Base-by-base conservation (phyloP, 176 grass and related monocot genomes). In the Musa troglodytarum region DNA sequence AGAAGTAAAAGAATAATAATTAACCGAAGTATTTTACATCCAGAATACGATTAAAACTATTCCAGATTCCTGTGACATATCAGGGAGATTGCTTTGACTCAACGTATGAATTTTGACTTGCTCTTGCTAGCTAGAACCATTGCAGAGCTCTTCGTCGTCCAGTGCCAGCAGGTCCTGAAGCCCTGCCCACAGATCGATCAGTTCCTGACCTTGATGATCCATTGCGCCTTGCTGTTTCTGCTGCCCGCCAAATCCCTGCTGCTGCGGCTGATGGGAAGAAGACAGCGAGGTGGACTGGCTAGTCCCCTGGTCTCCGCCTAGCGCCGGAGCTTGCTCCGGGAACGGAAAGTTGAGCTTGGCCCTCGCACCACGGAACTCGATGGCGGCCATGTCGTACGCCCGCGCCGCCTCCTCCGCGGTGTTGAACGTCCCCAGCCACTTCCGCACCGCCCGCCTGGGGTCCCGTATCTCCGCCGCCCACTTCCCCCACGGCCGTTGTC, bases 331-430 rank as follows among this genome's bases (percentile, higher is more conserved):
- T 22, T 78, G 66, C 15, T 58, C 69, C 0, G 65, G 70, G 62
- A 78, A 57, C 0, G 83, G 89, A 74, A 96, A 86, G 63, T 96
- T 89, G 77, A 92, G 84, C 77, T 87, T 88, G 26, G 89, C 86
- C 17, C 84, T 80, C 0, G 52, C 88, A 21, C 91, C 88, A 0
- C 83, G 85, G 73, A 94, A 88, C 54, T 68, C 85, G 77, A 94
- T 79, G 0, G 91, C 87, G 8, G 87, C 91, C 55, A 78, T 73
- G 34, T 43, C 34, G 34, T 43, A 43, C 34, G 34, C 34, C 34
- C 34, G 34, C 34, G 34, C 34, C 34, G 34, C 34, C 34, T 43
- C 34, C 4, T 43, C 34, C 34, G 34, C 34, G 4, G 34, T 43
- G 34, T 43, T 43, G 34, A 43, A 43, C 34, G 34, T 43, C 34